These are phyloP conservation scores for Angomonas ambiguus DNA, from an alignment of 208 protist genomes.

Conservation along the genomic window DNA sequence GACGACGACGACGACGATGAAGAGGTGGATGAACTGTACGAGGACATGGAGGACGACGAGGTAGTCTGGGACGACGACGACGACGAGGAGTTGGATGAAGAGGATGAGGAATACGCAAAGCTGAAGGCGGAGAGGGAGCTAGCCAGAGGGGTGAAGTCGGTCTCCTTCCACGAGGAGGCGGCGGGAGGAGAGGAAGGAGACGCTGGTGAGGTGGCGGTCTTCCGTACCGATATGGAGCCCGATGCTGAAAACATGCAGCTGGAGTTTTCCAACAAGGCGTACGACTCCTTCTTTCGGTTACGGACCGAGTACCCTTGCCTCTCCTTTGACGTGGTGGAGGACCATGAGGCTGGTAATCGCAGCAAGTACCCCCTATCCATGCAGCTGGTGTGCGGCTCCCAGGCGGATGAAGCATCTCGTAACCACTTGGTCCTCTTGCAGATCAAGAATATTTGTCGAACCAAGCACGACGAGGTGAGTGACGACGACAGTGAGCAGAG, in stretches of 20 bases:
- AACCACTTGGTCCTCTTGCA: conserved; percentile 96
- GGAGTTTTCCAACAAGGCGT: conserved; percentile 83
- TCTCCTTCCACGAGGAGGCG: conserved; percentile 46
- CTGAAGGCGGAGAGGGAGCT: conserved; percentile 59
- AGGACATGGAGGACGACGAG: conserved; percentile 27
- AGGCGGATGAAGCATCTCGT: conserved; percentile 84
- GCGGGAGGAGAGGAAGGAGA: conserved; percentile 33
- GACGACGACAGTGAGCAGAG: conserved; percentile 87
- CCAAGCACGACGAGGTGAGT: conserved; percentile 89
- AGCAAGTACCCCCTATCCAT: conserved; percentile 91
- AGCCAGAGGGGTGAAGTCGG: conserved; percentile 35
- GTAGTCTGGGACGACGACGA: conserved; percentile 54
- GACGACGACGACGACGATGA: conserved; percentile 37
- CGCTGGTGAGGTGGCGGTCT: conserved; percentile 30
- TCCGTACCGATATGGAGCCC: conserved; percentile 14
- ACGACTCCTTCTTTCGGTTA: conserved; percentile 89
- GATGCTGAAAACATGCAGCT: conserved; percentile 37
- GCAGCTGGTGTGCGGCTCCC: conserved; percentile 94
- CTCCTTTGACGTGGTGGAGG: conserved; percentile 77
- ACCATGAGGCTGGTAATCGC: conserved; percentile 50
- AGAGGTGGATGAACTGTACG: conserved; percentile 19
- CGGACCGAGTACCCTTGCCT: conserved; percentile 87
- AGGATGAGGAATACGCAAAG: conserved; percentile 72
- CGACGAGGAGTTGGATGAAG: conserved; percentile 45
- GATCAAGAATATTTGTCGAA: conserved; percentile 90